Conservation (phyloP, 345 rosid genomes). For the Stellera chamaejasme region DNA sequence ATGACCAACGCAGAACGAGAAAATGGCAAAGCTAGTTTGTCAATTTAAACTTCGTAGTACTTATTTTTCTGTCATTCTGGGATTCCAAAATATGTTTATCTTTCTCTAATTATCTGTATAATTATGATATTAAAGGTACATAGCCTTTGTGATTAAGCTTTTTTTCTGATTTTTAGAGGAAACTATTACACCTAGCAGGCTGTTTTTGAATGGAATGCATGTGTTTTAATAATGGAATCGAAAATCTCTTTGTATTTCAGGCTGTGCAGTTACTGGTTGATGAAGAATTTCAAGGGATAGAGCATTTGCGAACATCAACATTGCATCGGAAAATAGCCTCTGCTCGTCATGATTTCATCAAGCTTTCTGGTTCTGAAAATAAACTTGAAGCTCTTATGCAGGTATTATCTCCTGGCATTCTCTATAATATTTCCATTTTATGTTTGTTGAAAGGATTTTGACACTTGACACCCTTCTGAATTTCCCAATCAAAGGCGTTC, state of each 20-base stretch:
- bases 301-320: constrained; percentile 82
- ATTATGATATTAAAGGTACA: too few species aligned
- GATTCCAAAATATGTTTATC: too few species aligned
- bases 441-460: background rate
- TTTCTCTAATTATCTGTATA: too few species aligned
- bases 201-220: background rate
- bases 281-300: constrained; percentile 90
- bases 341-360: constrained; percentile 88
- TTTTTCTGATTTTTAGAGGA: too few species aligned
- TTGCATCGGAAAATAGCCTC: constrained; percentile 86
- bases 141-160: too few species aligned
- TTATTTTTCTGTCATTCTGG: too few species aligned
- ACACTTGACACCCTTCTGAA: too few species aligned
- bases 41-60: too few species aligned
- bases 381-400: constrained; percentile 87
- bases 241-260: constrained; percentile 30
- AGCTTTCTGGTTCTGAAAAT: constrained; percentile 83
- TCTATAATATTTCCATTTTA: constrained; percentile 5
- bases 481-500: too few species aligned
- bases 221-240: background rate
- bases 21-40: too few species aligned
- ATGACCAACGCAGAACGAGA: too few species aligned
- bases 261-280: constrained; percentile 87
- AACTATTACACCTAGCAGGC: background rate
- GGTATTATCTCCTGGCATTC: constrained; percentile 29